Base-by-base conservation (phyloP, 2,329 filamentous ascomycete species). In the Seiridium unicorne region DNA sequence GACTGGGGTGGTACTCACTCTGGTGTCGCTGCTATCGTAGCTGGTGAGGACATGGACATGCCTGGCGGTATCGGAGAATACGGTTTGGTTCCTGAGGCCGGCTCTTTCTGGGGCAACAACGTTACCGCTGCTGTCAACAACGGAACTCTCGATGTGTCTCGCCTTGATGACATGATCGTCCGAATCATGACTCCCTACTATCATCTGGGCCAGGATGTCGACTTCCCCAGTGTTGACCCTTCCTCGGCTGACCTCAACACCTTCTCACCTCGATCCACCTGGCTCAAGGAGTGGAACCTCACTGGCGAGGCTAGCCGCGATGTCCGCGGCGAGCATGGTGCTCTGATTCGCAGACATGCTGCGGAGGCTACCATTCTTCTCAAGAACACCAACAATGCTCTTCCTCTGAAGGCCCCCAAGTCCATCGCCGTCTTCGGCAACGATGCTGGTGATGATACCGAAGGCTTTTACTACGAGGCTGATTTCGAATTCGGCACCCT, bases 401-500 rank as follows among this genome's bases (percentile, higher is more conserved):
- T 92, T 5, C 89, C 89, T 0, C 76, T 86, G 44, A 81, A 81
- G 67, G 74, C 74, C 3, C 80, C 79, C 86, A 72, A 87, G 79
- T 72, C 78, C 75, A 73, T 87, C 81, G 76, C 82, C 71, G 65
- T 84, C 77, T 73, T 86, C 79, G 67, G 86, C 64, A 64, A 79
- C 82, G 68, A 86, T 85, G 89, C 89, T n/a, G 80, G 82, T 40
- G 87, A 90, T 68, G 81, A 84, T 32, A 85, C 88, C 58, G 74
- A 90, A 56, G 89, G 89, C 0, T 89, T 89, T 69, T 80, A 81
- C 60, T 90, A 88, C 68, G 81, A 87, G 13, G 81, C 85, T 64
- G 79, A 85, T 40, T 89, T 85, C 2, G 88, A 92, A 72, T 77
- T 75, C 59, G 83, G 84, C 8, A 82, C 81, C 1, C 74, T 89